A percentile compares a stretch with the other conserved stretches of the same genome.
Conservation (phyloP, 2,329 filamentous ascomycete genomes). For the Nigrospora osmanthi region DNA sequence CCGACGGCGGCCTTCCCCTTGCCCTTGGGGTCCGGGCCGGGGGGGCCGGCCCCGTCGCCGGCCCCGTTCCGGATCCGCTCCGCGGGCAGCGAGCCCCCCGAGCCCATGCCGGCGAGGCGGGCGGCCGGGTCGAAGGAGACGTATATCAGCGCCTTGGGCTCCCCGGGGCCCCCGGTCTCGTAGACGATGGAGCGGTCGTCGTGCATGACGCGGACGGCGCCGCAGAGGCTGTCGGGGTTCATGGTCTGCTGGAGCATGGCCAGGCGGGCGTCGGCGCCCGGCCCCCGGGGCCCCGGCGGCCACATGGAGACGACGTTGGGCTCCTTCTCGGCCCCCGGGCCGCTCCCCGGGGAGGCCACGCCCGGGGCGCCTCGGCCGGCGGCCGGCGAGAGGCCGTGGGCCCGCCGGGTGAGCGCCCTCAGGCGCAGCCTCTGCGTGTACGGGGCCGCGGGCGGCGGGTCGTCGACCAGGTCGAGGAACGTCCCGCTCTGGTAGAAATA, state of each 20-base stretch:
- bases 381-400: slow-evolving; percentile 15
- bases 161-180: slow-evolving; percentile 9
- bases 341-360: neutral
- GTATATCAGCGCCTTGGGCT: slow-evolving; percentile 14
- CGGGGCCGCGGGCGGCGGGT: slow-evolving; percentile 26
- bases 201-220: slow-evolving; percentile 10
- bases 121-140: slow-evolving; percentile 20
- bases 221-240: slow-evolving; percentile 10
- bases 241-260: slow-evolving; percentile 12
- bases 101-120: slow-evolving; percentile 7
- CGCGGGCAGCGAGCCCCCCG: no score
- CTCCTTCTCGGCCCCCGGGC: slow-evolving; percentile 2
- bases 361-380: neutral
- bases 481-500: slow-evolving; percentile 46
- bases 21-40: no score
- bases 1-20: no score
- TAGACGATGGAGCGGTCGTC: slow-evolving; percentile 20
- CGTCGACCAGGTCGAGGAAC: slow-evolving; percentile 53
- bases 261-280: slow-evolving; percentile 4
- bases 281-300: slow-evolving; percentile 12
- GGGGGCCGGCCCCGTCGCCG: no score
- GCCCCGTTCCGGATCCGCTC: no score
- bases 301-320: slow-evolving; percentile 15
- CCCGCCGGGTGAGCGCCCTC: slow-evolving; percentile 35
- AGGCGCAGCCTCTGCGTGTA: slow-evolving; percentile 35